These are phyloP conservation scores for Lentinula edodes DNA, from an alignment of 768 basidiomycete species.

Conservation along the genomic window DNA sequence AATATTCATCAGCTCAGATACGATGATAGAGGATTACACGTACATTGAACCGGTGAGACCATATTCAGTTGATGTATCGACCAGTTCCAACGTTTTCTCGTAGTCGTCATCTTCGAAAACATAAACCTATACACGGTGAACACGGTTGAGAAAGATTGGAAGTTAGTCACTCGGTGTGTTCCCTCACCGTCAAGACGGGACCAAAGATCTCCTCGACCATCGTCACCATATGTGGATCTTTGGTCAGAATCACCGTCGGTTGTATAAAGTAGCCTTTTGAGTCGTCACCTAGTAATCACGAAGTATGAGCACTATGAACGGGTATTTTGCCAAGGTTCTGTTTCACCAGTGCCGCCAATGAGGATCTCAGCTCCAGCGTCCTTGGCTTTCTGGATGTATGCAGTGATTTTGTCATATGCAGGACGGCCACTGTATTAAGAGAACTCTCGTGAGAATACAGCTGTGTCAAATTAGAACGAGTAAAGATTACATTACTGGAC, in stretches of 20 bases:
- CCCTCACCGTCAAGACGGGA: conserved; percentile 79
- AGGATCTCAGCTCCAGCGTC: conserved; percentile 86
- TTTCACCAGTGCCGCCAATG: conserved; percentile 70
- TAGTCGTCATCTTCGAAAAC: conserved; percentile 86
- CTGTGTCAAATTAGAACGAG: not conserved
- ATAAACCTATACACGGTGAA: conserved; percentile 50
- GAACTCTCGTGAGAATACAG: not conserved
- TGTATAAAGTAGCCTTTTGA: conserved; percentile 91
- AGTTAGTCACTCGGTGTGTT: not conserved
- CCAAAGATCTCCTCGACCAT: conserved; percentile 97
- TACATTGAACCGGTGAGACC: conserved; percentile 94
- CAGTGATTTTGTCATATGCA: conserved; percentile 84
- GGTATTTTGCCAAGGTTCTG: not conserved
- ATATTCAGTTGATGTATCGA: conserved; percentile 83
- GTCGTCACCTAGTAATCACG: conserved; percentile 55
- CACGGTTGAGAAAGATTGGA: not conserved
- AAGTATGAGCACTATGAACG: not conserved
- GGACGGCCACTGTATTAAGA: conserved; percentile 54
- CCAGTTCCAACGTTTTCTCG: conserved; percentile 80
- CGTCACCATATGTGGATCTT: conserved; percentile 83
- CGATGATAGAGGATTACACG: conserved; percentile 21
- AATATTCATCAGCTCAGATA: too few relatives aligned
- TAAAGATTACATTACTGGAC: conserved; percentile 81
- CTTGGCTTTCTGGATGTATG: conserved; percentile 84
- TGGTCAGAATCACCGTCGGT: conserved; percentile 90